Base-by-base conservation (phyloP, 257 asterid species). In the Ajuga chamaepitys region DNA sequence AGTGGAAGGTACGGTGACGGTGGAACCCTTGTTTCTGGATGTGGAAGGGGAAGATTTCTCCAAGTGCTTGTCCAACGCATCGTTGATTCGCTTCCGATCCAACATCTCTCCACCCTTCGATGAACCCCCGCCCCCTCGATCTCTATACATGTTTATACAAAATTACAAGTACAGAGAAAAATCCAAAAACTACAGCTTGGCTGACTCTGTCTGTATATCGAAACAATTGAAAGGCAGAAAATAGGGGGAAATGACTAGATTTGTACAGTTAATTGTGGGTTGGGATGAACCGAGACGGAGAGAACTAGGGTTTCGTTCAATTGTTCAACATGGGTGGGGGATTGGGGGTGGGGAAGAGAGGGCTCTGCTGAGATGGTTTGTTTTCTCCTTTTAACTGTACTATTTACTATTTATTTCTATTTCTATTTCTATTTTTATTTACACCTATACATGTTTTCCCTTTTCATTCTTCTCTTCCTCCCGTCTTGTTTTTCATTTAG, bases 21-120 rank as follows among this genome's bases (percentile, higher is more conserved):
- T 68, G 21, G 93, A 77, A 37, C 82, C 83, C 75, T 90, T 90
- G 75, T 76, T 87, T 56, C 91, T 83, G 26, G 97, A 86, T 18
- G 96, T 82, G 14, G 98, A 92, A 4, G 94, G 88, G 9, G 97
- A 83, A 2, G 95, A 88, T 81, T 86, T 93, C 86, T 93, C 96
- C 82, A 93, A 75, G 61, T 93, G 95, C 67, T 87, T 89, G 83
- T 89, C 97, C 82, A 93, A 78, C 47, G 85, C 91, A 69, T 93
- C 99, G 81, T 89, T 93, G 63, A 93, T 88, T 64, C 97, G 82
- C 78, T 93, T 93, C 90, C 99, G 97, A 87, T 93, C 97, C 82
- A 92, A 78, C 70, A 85, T 58, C 41, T 87, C 98, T 9, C 95
- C 91, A 17, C 78, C 91, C 80, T 86, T 92, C 41, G 95, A 84